Conservation (phyloP, 768 basidiomycete genomes). For the Russula ochroleuca region DNA sequence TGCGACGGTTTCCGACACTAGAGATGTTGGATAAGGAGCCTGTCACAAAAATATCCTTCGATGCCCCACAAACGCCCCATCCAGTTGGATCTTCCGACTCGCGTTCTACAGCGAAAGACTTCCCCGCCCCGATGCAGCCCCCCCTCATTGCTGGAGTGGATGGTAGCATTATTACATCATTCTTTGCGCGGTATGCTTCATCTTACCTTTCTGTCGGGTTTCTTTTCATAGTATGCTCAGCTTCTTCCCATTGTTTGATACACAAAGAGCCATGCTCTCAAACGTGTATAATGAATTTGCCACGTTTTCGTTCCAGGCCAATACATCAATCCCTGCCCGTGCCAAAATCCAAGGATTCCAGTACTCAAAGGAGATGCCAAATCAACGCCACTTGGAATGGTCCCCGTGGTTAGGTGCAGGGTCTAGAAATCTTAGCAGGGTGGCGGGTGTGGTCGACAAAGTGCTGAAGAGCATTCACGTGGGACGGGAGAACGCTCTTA, state of each 20-base stretch:
- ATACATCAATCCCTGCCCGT: slow-evolving; percentile 76
- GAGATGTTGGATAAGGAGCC: slow-evolving; percentile 81
- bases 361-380: slow-evolving; percentile 59
- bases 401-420: slow-evolving; percentile 55
- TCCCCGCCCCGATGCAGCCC: slow-evolving; percentile 70
- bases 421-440: slow-evolving; percentile 73
- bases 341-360: slow-evolving; percentile 71
- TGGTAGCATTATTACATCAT: slow-evolving; percentile 61
- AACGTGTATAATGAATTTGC: slow-evolving; percentile 78
- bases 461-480: slow-evolving; percentile 64
- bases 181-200: slow-evolving; percentile 64
- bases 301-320: slow-evolving; percentile 88
- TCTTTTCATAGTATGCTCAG: slow-evolving; percentile 37
- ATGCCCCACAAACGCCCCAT: slow-evolving; percentile 54
- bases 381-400: slow-evolving; percentile 84
- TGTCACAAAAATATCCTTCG: slow-evolving; percentile 76
- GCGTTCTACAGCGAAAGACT: slow-evolving; percentile 59
- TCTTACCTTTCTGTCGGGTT: background rate
- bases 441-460: slow-evolving; percentile 58
- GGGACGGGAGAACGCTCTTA: slow-evolving; percentile 60
- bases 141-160: slow-evolving; percentile 76
- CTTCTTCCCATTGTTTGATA: slow-evolving; percentile 84
- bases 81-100: slow-evolving; percentile 38
- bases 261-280: slow-evolving; percentile 58
- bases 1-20: slow-evolving; percentile 74